Percentiles rank a stretch among this genome's conserved stretches.
These are phyloP conservation scores for Trichodelitschia bisporula DNA, from an alignment of 495 filamentous ascomycete genomes.

Conservation along the genomic window DNA sequence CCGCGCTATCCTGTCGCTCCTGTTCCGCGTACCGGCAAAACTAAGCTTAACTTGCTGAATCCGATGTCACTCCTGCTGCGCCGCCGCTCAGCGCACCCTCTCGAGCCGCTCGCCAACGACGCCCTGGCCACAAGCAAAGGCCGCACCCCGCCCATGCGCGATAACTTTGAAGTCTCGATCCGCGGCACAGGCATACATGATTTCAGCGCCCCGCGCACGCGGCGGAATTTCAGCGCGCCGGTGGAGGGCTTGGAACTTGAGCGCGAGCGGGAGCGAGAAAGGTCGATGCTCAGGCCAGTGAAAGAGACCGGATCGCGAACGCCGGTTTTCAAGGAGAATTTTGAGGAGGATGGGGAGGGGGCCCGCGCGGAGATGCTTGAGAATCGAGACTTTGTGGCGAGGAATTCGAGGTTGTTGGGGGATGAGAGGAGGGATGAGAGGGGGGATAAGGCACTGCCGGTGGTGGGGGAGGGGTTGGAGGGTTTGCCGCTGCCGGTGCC, in stretches of 20 bases:
- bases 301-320: conserved; percentile 20
- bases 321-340: conserved; percentile 42
- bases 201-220: conserved; percentile 62
- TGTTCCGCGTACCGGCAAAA: too few species aligned
- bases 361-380: conserved; percentile 8
- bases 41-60: conserved; percentile 42
- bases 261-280: too few species aligned
- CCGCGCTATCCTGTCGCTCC: too few species aligned
- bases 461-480: too few species aligned
- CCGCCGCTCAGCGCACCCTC: conserved; percentile 24
- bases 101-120: conserved; percentile 11
- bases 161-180: conserved; percentile 67
- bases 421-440: too few species aligned
- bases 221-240: conserved; percentile 18
- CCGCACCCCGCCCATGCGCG: conserved; percentile 24
- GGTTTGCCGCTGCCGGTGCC: too few species aligned
- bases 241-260: neutral
- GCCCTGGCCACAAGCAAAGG: conserved; percentile 7
- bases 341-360: conserved; percentile 27
- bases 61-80: conserved; percentile 38
- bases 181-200: conserved; percentile 69
- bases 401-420: conserved; percentile 8
- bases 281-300: conserved; percentile 11
- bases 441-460: too few species aligned
- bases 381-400: conserved; percentile 12